Conservation (phyloP, 306 rosid species). For the Ormosia semicastrata region DNA sequence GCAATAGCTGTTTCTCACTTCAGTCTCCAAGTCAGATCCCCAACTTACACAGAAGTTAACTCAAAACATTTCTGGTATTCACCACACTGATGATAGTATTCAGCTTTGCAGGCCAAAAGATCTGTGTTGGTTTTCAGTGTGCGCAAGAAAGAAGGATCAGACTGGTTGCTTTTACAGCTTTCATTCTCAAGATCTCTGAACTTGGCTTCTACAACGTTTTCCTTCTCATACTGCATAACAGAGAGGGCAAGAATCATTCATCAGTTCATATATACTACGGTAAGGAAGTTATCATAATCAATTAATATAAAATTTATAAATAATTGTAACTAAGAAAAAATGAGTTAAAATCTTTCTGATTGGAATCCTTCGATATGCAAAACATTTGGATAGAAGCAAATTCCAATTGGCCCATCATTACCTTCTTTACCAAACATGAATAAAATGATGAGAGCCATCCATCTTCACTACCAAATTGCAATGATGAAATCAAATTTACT, state of each 20-base stretch:
- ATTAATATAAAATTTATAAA: neutral
- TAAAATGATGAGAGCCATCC: conserved; percentile 95
- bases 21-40: conserved; percentile 30
- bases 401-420: conserved; percentile 28
- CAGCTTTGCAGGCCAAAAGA: conserved; percentile 96
- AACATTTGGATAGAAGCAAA: conserved; percentile 16
- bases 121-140: conserved; percentile 81
- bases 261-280: neutral
- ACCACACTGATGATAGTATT: conserved; percentile 92
- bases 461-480: conserved; percentile 87
- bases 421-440: conserved; percentile 92
- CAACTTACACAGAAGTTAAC: conserved; percentile 81
- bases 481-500: conserved; percentile 70
- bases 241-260: conserved; percentile 18
- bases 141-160: conserved; percentile 60
- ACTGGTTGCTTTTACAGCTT: conserved; percentile 61
- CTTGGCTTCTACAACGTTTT: conserved; percentile 73
- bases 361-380: neutral
- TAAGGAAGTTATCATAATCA: neutral
- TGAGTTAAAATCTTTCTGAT: neutral
- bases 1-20: conserved; percentile 14
- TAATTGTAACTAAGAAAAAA: neutral
- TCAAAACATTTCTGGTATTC: conserved; percentile 98
- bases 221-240: conserved; percentile 78
- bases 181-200: conserved; percentile 81